These are phyloP conservation scores for Colletotrichum lupini DNA, from an alignment of 2,329 filamentous ascomycete genomes.

Conservation along the genomic window DNA sequence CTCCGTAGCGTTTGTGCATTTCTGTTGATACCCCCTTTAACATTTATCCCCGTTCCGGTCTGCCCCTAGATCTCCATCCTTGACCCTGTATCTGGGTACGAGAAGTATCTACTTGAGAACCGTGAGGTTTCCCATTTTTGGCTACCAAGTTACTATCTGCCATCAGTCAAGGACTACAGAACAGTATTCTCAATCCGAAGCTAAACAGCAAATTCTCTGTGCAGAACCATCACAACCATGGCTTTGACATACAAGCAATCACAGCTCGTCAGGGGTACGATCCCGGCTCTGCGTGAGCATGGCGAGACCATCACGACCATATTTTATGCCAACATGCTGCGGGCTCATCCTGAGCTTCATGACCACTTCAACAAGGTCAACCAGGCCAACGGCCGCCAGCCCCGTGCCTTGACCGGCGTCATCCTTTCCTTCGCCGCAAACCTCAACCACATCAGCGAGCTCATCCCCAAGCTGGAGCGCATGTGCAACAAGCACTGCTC, in stretches of 20 bases:
- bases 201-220: background rate
- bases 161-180: background rate
- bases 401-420: conserved; percentile 39
- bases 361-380: conserved; percentile 72
- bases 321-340: conserved; percentile 78
- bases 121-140: background rate
- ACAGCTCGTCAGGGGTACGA: conserved; percentile 75
- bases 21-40: conserved; percentile 19
- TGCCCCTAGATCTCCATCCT: conserved; percentile 17
- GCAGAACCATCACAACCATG: conserved; percentile 40
- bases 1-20: conserved; percentile 3
- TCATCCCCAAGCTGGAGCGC: conserved; percentile 64
- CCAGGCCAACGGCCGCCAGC: conserved; percentile 40
- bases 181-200: background rate
- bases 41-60: background rate
- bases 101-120: background rate
- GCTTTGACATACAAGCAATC: conserved; percentile 66
- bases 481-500: conserved; percentile 80
- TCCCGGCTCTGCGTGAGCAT: conserved; percentile 75
- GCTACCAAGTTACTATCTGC: background rate
- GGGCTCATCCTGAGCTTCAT: conserved; percentile 72
- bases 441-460: conserved; percentile 71
- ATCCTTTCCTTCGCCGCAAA: conserved; percentile 79
- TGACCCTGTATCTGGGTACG: background rate
- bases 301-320: conserved; percentile 75